Conservation (phyloP, 1,284 basidiomycete species). For the Ustanciosporium gigantosporum region DNA sequence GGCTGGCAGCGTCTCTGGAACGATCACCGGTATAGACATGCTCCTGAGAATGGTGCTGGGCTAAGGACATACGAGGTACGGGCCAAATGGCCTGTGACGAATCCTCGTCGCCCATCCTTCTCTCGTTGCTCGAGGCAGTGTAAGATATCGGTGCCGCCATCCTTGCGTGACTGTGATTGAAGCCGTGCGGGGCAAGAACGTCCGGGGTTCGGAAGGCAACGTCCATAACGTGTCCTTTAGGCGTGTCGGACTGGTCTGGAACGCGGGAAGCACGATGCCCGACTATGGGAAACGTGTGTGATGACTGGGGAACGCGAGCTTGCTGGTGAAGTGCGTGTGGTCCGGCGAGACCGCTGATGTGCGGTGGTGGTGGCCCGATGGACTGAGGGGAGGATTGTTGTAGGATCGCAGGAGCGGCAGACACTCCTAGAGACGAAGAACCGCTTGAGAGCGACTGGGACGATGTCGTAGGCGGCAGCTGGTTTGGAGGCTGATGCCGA, state of each 20-base stretch:
- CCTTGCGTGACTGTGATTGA: slow-evolving; percentile 12
- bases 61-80: not conserved
- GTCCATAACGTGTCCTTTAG: slow-evolving; percentile 33
- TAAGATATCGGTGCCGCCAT: slow-evolving; percentile 21
- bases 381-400: no score
- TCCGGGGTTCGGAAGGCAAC: slow-evolving; percentile 32
- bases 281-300: no score
- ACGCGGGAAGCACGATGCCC: no score
- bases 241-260: slow-evolving; percentile 9
- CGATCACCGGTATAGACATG: slow-evolving; percentile 1
- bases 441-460: no score
- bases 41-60: not conserved
- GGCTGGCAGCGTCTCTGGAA: slow-evolving; percentile 5
- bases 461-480: no score
- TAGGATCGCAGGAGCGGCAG: no score
- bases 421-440: no score
- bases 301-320: no score
- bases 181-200: slow-evolving; percentile 38
- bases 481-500: no score
- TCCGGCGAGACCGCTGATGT: no score
- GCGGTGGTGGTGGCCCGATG: no score
- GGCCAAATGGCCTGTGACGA: not conserved
- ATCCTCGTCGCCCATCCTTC: not conserved
- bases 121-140: not conserved
- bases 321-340: no score